Conservation (phyloP, 495 filamentous ascomycete genomes). For the Oidiodendron maius region DNA sequence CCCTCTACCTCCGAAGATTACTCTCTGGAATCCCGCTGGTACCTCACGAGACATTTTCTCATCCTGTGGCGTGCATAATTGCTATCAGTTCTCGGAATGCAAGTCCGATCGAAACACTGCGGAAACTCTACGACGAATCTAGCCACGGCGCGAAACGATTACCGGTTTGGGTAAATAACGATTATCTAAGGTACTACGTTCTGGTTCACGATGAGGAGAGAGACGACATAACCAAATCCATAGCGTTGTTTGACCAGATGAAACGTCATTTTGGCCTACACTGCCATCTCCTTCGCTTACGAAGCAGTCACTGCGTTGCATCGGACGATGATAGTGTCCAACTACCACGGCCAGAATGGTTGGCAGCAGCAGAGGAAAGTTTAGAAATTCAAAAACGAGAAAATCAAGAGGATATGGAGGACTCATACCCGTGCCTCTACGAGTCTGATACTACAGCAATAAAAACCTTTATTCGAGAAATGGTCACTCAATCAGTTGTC, state of each 20-base stretch:
- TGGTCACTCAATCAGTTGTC: constrained; percentile 86
- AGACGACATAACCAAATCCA: constrained; percentile 85
- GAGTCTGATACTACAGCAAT: constrained; percentile 88
- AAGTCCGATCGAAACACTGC: constrained; percentile 74
- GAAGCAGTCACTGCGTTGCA: constrained; percentile 77
- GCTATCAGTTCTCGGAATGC: constrained; percentile 85
- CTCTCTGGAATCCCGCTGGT: constrained; percentile 70
- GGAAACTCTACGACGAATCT: constrained; percentile 74
- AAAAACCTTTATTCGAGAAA: constrained; percentile 80
- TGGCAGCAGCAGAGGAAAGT: constrained; percentile 80
- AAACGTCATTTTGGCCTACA: constrained; percentile 94
- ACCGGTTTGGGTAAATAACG: constrained; percentile 78
- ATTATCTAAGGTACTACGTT: constrained; percentile 92
- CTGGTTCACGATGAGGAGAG: constrained; percentile 95
- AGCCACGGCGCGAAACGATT: constrained; percentile 58
- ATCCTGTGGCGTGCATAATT: constrained; percentile 94
- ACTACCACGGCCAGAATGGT: constrained; percentile 78
- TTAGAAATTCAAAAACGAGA: constrained; percentile 58
- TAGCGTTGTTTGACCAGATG: constrained; percentile 91
- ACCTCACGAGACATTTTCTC: constrained; percentile 87
- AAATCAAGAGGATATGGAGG: constrained; percentile 56
- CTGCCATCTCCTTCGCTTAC: constrained; percentile 82
- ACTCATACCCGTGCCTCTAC: constrained; percentile 72
- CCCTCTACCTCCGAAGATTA: constrained; percentile 74
- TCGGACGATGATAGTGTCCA: constrained; percentile 89